Conservation (phyloP, 2,329 filamentous ascomycete species). For the Phaeophleospora eucalypticola region DNA sequence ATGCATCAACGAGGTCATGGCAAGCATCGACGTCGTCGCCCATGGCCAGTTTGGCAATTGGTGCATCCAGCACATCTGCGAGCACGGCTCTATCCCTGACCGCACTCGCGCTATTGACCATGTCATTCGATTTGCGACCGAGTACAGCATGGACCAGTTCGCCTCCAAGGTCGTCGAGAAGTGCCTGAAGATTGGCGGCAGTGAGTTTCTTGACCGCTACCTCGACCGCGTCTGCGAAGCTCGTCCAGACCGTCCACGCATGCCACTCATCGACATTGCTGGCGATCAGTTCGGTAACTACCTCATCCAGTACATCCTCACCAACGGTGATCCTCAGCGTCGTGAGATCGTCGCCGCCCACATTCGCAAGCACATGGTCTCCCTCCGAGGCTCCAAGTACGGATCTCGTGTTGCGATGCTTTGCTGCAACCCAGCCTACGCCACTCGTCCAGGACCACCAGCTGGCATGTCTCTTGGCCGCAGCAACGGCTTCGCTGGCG, state of each 20-base stretch:
- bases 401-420: constrained; percentile 98
- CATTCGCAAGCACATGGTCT: constrained; percentile 98
- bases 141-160: constrained; percentile 99
- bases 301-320: constrained; percentile 93
- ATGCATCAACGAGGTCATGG: constrained; percentile 93
- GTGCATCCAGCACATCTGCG: constrained; percentile 99
- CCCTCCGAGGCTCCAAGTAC: constrained; percentile 95
- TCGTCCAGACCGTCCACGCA: constrained; percentile 83
- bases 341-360: constrained; percentile 89
- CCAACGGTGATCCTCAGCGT: constrained; percentile 80
- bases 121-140: constrained; percentile 85
- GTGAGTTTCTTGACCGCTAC: constrained; percentile 87
- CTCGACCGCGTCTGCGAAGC: constrained; percentile 92
- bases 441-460: constrained; percentile 83
- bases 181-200: constrained; percentile 91
- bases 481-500: constrained; percentile 18
- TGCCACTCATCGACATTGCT: constrained; percentile 95
- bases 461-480: constrained; percentile 49
- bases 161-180: constrained; percentile 99
- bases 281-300: constrained; percentile 87
- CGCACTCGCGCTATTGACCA: constrained; percentile 92
- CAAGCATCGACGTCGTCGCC: constrained; percentile 91
- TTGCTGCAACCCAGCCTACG: constrained; percentile 88
- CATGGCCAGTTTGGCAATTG: constrained; percentile 99
- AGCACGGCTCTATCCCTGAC: constrained; percentile 87